Base-by-base conservation (phyloP, 106 monocot species). In the Dactylorhiza incarnata region DNA sequence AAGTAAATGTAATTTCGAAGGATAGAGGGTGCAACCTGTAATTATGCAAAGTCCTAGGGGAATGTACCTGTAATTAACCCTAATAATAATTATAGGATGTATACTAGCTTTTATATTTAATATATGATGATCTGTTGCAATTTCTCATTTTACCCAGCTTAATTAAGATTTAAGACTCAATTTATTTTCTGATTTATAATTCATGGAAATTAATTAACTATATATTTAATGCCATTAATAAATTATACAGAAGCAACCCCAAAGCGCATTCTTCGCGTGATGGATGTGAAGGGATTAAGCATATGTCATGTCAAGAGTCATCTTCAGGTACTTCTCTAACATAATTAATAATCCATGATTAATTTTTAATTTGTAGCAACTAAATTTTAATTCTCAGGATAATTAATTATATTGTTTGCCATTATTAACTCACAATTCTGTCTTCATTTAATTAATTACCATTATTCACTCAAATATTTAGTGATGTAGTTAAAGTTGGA, bases 221-320 rank as follows among this genome's bases (percentile, higher is more conserved):
- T 37, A 37, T 37, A 37, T 29, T 29, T 29, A 29, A 29, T n/a
- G n/a, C n/a, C n/a, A n/a, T 29, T 29, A 29, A 29, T 29, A 54
- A 45, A 7, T 10, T 50, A 66, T 78, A 68, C 86, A 93, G 93
- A 84, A 73, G 93, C 93, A 74, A 93, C 93, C 19, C 93, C 93
- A 37, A 93, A 90, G 80, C 75, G 82, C 54, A 93, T 93, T 74
- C 74, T 90, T 16, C 86, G 81, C 46, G 48, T 84, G 56, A 90
- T 93, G 93, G 81, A 80, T 43, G 86, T 78, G 75, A 86, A 84
- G 51, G 93, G 78, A 78, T 51, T 93, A 49, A 87, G 63, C 45
- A 82, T 90, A 79, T 85, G 87, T 79, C 93, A 93, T 84, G 83
- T 93, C 66, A 93, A 93, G 81, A 93, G 93, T 82, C 93, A 93